Base-by-base conservation (phyloP, 495 filamentous ascomycete species). In the Xylaria castorea region DNA sequence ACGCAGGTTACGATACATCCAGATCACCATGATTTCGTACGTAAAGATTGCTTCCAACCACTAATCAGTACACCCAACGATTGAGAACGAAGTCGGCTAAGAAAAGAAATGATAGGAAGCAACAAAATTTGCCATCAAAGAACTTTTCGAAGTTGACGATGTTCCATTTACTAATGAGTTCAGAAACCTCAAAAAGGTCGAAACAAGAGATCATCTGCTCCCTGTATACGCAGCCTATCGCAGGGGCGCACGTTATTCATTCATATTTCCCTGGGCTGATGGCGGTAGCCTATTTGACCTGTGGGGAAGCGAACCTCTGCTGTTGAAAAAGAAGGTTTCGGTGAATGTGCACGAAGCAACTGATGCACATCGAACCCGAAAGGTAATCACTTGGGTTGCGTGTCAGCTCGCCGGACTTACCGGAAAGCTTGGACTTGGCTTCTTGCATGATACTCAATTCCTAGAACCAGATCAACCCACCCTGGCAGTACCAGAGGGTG, bases 401-500 rank as follows among this genome's bases (percentile, higher is more conserved):
- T 1, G 62, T 20, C 62, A 64, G 30, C 40, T 64, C 6, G 11
- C n/a, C n/a, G 62, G 62, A 4, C 62, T 64, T 12, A 64, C 62
- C 25, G 62, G 62, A 14, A 44, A 32, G 22, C 14, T 64, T 20
- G 62, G 62, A 5, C 40, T 64, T 18, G 62, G 62, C 5, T 64
- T 64, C 18, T 64, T 64, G 42, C 62, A 64, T 22, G 40, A 48
- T n/a, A 63, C 60, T 38, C 58, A 62, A 11, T 62, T 40, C 16
- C 58, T 30, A 25, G 42, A 44, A 44, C 42, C 42, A 44, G 42
- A 44, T 44, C 60, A 36, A 16, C 38, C 60, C 12, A 63, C 20
- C 7, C 14, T 62, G 9, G 60, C 9, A 1, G 60, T 63, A 3
- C 62, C 36, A 2, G 61, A 63, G 42, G 30, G 6, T 14, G 62